Evolutionary conservation across 2,329 filamentous ascomycete species (phyloP).

Genomic region (Talaromyces albobiverticillius): DNA sequence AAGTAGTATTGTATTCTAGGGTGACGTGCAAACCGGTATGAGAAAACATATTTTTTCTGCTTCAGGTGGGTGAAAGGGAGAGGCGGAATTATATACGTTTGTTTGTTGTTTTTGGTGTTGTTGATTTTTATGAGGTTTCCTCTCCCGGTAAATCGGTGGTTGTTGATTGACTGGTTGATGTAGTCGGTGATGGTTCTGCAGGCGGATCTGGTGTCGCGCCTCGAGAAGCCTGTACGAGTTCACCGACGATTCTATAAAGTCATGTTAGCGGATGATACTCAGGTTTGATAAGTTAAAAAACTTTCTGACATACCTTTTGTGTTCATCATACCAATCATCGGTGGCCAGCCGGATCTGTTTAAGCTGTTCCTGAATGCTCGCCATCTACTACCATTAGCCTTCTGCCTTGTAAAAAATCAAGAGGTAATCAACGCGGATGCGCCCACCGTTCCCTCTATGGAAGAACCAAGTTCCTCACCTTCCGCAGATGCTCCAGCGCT

Average conservation of each 20-base stretch:
- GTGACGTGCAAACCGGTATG: not conserved
- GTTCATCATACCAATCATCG: constrained; percentile 44
- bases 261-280: constrained; percentile 6
- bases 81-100: not conserved
- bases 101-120: not conserved
- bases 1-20: too few species aligned
- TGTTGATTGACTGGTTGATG: constrained; percentile 3
- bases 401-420: constrained; percentile 22
- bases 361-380: constrained; percentile 48
- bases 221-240: constrained; percentile 35
- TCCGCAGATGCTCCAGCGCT: constrained; percentile 36
- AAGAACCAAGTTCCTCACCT: constrained; percentile 48
- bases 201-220: constrained; percentile 29
- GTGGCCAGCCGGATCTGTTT: constrained; percentile 44
- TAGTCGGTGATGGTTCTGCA: constrained; percentile 20
- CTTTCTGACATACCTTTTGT: constrained; percentile 34
- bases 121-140: constrained; percentile 5
- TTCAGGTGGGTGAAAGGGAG: too few species aligned
- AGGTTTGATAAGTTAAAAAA: not conserved
- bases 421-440: constrained; percentile 35
- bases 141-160: not conserved
- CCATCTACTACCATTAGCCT: constrained; percentile 36
- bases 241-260: constrained; percentile 34
- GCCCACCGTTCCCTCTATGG: constrained; percentile 49
- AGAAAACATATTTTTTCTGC: not conserved